Percentiles rank a stretch among this genome's conserved stretches.
Evolutionary conservation across 345 rosid species (phyloP).

Genomic region (Dipteronia dyeriana): DNA sequence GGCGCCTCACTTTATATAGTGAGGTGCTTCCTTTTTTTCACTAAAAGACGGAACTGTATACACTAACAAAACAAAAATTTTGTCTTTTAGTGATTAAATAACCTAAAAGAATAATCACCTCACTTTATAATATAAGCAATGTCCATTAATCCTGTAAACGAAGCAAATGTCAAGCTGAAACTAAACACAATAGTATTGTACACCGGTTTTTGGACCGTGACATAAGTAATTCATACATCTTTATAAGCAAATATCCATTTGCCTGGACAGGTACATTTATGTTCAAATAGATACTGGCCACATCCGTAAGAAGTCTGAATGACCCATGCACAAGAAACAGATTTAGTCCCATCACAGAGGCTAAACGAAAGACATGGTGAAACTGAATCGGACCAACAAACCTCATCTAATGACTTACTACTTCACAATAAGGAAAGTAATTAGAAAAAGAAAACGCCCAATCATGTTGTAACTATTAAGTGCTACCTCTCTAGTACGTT

Average conservation of each 20-base stretch:
- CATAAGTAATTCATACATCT: not conserved
- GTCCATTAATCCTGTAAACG: not conserved
- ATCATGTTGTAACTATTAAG: not conserved
- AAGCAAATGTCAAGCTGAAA: constrained; percentile 8
- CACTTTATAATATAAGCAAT: not conserved
- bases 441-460: not conserved
- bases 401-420: not conserved
- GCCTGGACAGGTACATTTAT: not conserved
- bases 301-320: not conserved
- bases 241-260: not conserved
- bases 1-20: not conserved
- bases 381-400: not conserved
- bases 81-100: not conserved
- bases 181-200: not conserved
- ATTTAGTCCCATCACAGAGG: not conserved
- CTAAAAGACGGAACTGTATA: not conserved
- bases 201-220: not conserved
- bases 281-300: not conserved
- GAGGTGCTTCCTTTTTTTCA: too few species aligned
- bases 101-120: not conserved
- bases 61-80: not conserved
- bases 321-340: not conserved
- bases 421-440: constrained; percentile 16
- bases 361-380: not conserved
- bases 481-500: constrained; percentile 59